Evolutionary conservation across 2,329 filamentous ascomycete genomes (phyloP).

Genomic region (Albifimbria verrucaria): DNA sequence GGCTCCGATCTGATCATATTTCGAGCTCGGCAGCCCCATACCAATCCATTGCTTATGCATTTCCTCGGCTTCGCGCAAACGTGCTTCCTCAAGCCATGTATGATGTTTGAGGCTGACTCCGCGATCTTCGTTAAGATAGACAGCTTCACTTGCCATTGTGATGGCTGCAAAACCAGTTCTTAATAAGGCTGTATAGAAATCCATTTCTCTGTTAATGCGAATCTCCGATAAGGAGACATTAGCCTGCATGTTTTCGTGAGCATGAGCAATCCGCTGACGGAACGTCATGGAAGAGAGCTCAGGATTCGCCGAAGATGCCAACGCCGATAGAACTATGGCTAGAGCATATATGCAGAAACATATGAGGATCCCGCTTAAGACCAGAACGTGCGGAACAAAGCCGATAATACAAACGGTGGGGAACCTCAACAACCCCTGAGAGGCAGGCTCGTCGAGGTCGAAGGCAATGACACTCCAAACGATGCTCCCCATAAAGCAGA

Average conservation of each 20-base stretch:
- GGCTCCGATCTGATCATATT: conserved; percentile 50
- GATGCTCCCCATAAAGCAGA: conserved; percentile 86
- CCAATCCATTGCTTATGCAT: conserved; percentile 49
- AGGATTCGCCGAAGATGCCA: conserved; percentile 25
- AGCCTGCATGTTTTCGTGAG: conserved; percentile 88
- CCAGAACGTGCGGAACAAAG: conserved; percentile 90
- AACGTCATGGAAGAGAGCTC: conserved; percentile 36
- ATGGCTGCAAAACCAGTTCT: conserved; percentile 84
- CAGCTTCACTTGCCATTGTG: conserved; percentile 91
- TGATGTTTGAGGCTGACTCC: conserved; percentile 68
- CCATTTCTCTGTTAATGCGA: conserved; percentile 79
- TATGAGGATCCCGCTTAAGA: conserved; percentile 72
- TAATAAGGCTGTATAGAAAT: conserved; percentile 90
- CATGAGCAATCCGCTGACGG: conserved; percentile 61
- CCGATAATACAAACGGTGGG: conserved; percentile 94
- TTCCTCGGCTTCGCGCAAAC: conserved; percentile 71
- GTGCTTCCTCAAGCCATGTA: conserved; percentile 91
- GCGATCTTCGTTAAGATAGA: conserved; percentile 88
- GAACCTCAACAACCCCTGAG: conserved; percentile 73
- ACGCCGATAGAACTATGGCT: conserved; percentile 71
- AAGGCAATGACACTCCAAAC: conserved; percentile 68
- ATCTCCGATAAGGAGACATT: conserved; percentile 82
- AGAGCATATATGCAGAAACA: conserved; percentile 76
- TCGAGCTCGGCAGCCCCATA: conserved; percentile 42
- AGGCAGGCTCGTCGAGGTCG: conserved; percentile 55